phyloP scores from a whole-genome alignment of 805 yeast species.

The Spathaspora arborariae region DNA sequence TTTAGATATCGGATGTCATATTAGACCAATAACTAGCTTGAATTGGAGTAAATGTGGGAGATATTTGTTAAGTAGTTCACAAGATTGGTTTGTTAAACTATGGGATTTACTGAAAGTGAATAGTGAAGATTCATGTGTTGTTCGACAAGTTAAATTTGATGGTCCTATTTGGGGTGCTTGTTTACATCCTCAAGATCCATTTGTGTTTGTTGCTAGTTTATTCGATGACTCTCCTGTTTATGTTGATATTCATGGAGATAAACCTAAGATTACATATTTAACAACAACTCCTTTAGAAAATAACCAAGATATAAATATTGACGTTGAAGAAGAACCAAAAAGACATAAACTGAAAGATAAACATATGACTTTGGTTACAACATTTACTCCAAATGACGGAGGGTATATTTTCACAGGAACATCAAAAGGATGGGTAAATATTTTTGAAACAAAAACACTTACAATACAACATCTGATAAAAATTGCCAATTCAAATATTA shows the following conservation, averaged over 20 bases:
- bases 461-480: conserved; percentile 47
- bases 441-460: conserved; percentile 31
- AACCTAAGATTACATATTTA: conserved; percentile 15
- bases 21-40: conserved; percentile 66
- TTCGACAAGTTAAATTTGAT: conserved; percentile 49
- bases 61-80: conserved; percentile 62
- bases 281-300: conserved; percentile 14
- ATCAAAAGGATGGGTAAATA: conserved; percentile 70
- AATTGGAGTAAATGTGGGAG: conserved; percentile 75
- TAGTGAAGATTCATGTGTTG: conserved; percentile 22
- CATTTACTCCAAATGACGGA: conserved; percentile 49
- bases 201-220: conserved; percentile 57
- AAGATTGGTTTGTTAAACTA: conserved; percentile 77
- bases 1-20: conserved; percentile 54
- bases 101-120: conserved; percentile 63
- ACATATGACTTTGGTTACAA: conserved; percentile 47
- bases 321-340: conserved; percentile 9
- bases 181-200: conserved; percentile 46
- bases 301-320: conserved; percentile 13
- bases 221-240: conserved; percentile 58
- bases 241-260: conserved; percentile 37
- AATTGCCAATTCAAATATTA: conserved; percentile 67
- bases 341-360: conserved; percentile 20
- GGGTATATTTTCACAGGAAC: conserved; percentile 68
- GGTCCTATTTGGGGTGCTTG: conserved; percentile 72